Evolutionary conservation across 2,329 filamentous ascomycete genomes (phyloP), one percentile per base, ranked within the genome.

Genomic region (Cordyceps fumosorosea): DNA sequence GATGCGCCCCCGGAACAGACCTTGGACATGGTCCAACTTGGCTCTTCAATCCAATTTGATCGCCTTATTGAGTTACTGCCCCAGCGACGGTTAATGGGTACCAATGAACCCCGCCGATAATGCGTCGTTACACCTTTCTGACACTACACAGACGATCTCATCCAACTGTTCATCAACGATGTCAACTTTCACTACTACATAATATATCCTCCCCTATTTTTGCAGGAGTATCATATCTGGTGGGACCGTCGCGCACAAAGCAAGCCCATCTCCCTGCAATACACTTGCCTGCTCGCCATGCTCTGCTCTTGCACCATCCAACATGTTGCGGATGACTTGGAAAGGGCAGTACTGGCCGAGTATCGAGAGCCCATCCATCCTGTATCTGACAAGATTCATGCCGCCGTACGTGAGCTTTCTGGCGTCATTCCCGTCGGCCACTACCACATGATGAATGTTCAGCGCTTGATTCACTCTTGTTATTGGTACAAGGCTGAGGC

Each of bases 401-500:
- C 64, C 32, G 64, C 65, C 0, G 68, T 68, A 18, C 62, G 69
- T 32, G 68, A 72, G 56, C 67, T 74, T 2, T 65, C 66, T 22
- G 67, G 64, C 24, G 65, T 67, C 20, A 67, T 73, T 5, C 69
- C 71, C 1, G 56, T 67, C n/a, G 68, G 70, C 10, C 65, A 67
- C 48, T 71, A 70, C 34, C 69, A 72, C 55, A 63, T 68, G 14
- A 62, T 68, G 58, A 71, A 69, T 50, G 67, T 73, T 0, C 68
- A 73, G 63, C 65, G 69, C 37, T 60, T 72, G 10, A 60, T 73
- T 47, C 71, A 73, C 50, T 71, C 68, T 1, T 68, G 65, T 29
- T 73, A 73, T 47, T 74, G 71, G 71, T 72, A 70, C 66, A 74
- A 73, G 58, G 68, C 69, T 6, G 72, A 74, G 52, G 71, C 69